phyloP scores from a whole-genome alignment of 208 protist genomes.

The Crithidia fasciculata region DNA sequence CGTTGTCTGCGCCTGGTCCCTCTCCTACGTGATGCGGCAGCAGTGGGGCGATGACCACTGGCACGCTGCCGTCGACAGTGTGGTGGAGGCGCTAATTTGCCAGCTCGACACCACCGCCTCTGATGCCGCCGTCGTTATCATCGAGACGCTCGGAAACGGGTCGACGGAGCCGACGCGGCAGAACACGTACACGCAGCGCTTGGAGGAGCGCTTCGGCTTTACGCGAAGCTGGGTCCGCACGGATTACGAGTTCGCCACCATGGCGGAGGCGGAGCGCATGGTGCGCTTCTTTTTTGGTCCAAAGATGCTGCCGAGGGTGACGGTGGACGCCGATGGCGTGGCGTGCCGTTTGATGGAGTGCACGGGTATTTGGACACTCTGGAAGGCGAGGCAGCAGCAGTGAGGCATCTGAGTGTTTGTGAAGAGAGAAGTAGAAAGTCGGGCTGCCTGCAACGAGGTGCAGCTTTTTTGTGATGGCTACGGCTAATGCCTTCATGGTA shows the following conservation, averaged over 20 bases:
- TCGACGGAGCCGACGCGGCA: constrained; percentile 58
- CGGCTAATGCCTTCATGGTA: too few relatives aligned
- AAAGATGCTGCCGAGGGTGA: constrained; percentile 31
- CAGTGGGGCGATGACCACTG: constrained; percentile 73
- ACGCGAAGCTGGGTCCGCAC: constrained; percentile 72
- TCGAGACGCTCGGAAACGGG: constrained; percentile 83
- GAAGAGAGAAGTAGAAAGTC: too few relatives aligned
- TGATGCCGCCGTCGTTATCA: constrained; percentile 66
- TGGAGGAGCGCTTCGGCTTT: constrained; percentile 70
- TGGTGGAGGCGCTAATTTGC: constrained; percentile 38
- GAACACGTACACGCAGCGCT: constrained; percentile 63
- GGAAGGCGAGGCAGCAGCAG: constrained; percentile 37
- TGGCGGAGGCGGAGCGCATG: constrained; percentile 55
- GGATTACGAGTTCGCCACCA: constrained; percentile 74
- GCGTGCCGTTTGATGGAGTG: constrained; percentile 67
- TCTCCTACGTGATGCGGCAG: constrained; percentile 84
- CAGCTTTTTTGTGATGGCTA: too few relatives aligned
- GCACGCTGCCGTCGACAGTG: constrained; percentile 62
- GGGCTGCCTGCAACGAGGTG: neutral
- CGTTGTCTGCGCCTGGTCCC: constrained; percentile 83
- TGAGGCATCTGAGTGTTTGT: neutral
- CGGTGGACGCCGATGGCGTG: constrained; percentile 5
- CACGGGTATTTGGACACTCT: constrained; percentile 82
- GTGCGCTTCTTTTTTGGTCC: constrained; percentile 86
- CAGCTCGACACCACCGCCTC: constrained; percentile 44